Percentiles rank a stretch among this genome's conserved stretches.
Evolutionary conservation across 2,329 filamentous ascomycete species (phyloP).

Genomic region (Clarireedia sp.): DNA sequence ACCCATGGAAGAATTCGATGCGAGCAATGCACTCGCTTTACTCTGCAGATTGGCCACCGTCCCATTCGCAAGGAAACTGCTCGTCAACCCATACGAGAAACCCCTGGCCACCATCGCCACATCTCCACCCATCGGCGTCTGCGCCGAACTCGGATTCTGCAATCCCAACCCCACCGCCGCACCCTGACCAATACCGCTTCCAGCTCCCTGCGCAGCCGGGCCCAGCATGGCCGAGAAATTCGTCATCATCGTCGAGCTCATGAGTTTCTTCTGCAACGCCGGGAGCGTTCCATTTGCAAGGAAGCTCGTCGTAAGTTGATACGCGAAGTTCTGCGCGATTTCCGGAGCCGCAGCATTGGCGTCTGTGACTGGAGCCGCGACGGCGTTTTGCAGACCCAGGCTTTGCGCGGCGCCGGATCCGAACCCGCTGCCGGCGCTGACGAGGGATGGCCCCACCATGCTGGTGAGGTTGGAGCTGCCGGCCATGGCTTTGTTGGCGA

Average conservation of each 20-base stretch:
- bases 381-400: neutral
- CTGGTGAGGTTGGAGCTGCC: neutral
- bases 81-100: conserved; percentile 2
- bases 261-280: neutral
- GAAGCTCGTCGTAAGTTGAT: conserved; percentile 1
- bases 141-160: neutral
- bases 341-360: neutral
- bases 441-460: conserved; percentile 1
- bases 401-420: conserved; percentile 2
- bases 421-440: neutral
- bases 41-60: neutral
- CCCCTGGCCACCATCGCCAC: neutral
- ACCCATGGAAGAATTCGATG: neutral
- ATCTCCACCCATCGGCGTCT: neutral
- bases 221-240: neutral
- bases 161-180: conserved; percentile 2
- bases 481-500: conserved; percentile 3
- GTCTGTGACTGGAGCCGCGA: neutral
- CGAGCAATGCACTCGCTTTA: conserved; percentile 2
- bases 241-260: neutral
- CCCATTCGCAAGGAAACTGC: conserved; percentile 5
- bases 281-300: conserved; percentile 1
- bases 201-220: neutral
- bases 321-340: conserved; percentile 5
- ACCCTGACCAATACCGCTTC: conserved; percentile 6